Percentiles rank a stretch among this genome's conserved stretches.
Conservation (phyloP, 2,329 filamentous ascomycete species). For the Geosmithia putterillii region DNA sequence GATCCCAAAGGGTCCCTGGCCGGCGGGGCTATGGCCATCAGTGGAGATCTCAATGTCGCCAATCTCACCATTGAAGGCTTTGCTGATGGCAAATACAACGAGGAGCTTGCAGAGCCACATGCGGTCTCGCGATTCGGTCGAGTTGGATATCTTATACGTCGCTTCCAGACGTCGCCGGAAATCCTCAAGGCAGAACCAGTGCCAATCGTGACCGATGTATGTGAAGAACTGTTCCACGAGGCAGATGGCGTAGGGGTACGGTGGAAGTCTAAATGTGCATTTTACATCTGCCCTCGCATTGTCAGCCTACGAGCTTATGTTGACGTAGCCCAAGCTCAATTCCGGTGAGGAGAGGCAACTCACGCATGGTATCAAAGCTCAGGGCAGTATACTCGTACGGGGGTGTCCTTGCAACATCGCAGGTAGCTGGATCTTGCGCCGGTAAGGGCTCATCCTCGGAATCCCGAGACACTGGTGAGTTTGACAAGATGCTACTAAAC, state of each 20-base stretch:
- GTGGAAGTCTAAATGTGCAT: neutral
- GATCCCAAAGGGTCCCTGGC: neutral
- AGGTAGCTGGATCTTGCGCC: neutral
- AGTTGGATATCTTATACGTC: neutral
- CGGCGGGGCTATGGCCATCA: no score
- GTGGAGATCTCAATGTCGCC: no score
- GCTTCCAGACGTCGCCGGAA: neutral
- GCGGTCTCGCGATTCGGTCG: neutral
- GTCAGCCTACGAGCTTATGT: neutral
- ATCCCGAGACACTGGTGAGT: neutral
- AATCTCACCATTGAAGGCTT: neutral
- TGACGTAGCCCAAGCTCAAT: neutral
- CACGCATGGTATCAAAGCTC: neutral
- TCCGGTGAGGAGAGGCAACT: neutral
- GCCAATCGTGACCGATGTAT: neutral
- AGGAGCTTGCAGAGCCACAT: neutral
- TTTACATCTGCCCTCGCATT: neutral
- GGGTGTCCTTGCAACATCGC: neutral
- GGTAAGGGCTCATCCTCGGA: neutral
- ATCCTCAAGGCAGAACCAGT: neutral
- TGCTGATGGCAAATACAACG: neutral
- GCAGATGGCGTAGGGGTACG: neutral
- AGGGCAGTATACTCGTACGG: neutral
- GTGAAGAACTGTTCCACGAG: neutral
- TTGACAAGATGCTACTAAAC: neutral